Conservation (phyloP, 192 early-diverging fungal genomes). For the Linnemannia hyalina region DNA sequence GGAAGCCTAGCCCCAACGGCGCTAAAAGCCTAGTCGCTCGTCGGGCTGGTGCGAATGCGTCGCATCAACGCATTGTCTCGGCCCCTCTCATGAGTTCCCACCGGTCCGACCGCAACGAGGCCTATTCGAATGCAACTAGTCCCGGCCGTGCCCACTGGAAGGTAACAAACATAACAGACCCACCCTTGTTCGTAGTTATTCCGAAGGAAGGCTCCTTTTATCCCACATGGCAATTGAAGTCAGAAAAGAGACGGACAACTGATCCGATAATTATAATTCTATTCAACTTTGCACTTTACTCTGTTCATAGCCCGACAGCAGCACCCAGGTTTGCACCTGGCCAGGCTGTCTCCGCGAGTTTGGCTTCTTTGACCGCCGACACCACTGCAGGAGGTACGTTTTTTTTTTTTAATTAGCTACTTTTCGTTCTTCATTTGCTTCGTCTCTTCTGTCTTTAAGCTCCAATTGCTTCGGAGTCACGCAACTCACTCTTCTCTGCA, state of each 20-base stretch:
- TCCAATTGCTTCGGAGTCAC: not conserved
- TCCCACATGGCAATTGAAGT: conserved; percentile 4
- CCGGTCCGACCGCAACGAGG: conserved; percentile 14
- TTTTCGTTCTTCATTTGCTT: not conserved
- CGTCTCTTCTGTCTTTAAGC: not conserved
- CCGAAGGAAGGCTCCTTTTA: not conserved
- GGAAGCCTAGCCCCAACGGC: not conserved
- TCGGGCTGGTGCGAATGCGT: conserved; percentile 4
- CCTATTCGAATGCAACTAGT: conserved; percentile 5
- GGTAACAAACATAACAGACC: not conserved
- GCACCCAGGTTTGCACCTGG: conserved; percentile 46
- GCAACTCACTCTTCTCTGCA: not conserved
- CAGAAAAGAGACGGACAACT: not conserved
- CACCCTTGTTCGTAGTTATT: not conserved
- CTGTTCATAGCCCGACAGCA: conserved; percentile 37
- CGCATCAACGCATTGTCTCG: conserved; percentile 33
- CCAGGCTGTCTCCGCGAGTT: conserved; percentile 48
- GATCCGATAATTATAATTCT: not conserved
- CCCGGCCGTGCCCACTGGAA: conserved; percentile 55
- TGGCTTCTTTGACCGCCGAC: conserved; percentile 52
- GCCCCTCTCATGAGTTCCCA: conserved; percentile 29
- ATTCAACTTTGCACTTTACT: not conserved
- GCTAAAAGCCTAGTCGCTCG: conserved; percentile 2
- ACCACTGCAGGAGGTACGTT: conserved; percentile 51
- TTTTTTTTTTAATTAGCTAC: not conserved